A percentile compares a stretch with the other conserved stretches of the same genome.
Evolutionary conservation across 108 stramenopile species (phyloP).

Genomic region (Cyclotella choctawhatcheeana): DNA sequence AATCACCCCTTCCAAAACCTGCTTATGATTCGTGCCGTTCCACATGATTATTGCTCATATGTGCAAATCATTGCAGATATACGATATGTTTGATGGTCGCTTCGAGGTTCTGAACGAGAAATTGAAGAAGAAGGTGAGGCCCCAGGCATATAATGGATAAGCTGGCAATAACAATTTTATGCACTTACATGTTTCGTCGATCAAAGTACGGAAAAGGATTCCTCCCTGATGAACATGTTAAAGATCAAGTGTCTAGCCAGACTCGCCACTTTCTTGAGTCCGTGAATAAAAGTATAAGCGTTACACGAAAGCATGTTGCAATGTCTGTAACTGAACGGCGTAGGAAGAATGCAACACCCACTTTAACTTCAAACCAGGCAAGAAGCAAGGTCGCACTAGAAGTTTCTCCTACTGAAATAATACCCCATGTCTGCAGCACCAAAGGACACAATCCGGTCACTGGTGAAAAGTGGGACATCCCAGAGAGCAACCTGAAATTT

Average conservation of each 20-base stretch:
- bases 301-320: conserved; percentile 46
- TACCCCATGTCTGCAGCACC: conserved; percentile 72
- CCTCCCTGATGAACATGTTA: conserved; percentile 69
- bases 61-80: conserved; percentile 59
- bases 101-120: conserved; percentile 79
- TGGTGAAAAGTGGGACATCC: conserved; percentile 16
- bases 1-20: no score
- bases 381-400: conserved; percentile 54
- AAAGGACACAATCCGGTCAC: conserved; percentile 48
- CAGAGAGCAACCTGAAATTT: conserved; percentile 56
- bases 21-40: no score
- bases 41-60: no score
- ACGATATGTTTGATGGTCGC: conserved; percentile 74
- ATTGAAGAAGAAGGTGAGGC: conserved; percentile 63
- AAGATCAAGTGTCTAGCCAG: conserved; percentile 45
- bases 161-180: background rate
- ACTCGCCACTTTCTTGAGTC: conserved; percentile 53
- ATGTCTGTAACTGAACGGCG: conserved; percentile 40
- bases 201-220: conserved; percentile 76
- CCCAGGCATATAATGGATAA: no score
- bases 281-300: conserved; percentile 50
- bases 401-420: conserved; percentile 71
- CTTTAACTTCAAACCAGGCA: conserved; percentile 23
- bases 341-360: conserved; percentile 26
- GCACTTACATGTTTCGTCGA: background rate